Evolutionary conservation across 352 stramenopile genomes (phyloP), one percentile per base, ranked within the genome.

Genomic region (Globisporangium ultimum): DNA sequence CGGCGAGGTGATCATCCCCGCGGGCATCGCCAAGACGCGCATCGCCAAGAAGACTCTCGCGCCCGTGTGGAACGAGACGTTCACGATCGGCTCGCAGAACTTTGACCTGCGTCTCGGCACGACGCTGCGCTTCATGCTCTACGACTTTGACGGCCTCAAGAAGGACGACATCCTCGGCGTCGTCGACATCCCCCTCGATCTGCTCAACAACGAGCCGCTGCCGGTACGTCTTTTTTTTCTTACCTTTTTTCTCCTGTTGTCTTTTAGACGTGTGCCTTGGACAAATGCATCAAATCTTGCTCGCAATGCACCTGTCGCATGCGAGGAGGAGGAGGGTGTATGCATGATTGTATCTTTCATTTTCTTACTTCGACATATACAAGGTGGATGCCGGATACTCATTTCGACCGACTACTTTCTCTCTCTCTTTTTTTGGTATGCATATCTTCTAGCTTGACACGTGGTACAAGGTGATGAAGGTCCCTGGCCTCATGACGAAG

Each of bases 181-280:
- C 46, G 81, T 87, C 17, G 75, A 88, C 21, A 65, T 91, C 47
- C 81, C 81, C n/a, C 61, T 91, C 34, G 69, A 83, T n/a, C 41
- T 72, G 43, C 57, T 84, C 46, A 63, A 66, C 52, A 66, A 61
- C 42, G 54, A 68, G 15, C 55, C 56, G 22, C 59, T 62, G 28
- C 65, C 71, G 51, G 17, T 42, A 49, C 54, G 22, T 51, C 42
- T 21, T 21, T n/a, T n/a, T n/a, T n/a, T n/a, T n/a, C n/a, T n/a
- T n/a, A n/a, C n/a, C n/a, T n/a, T n/a, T n/a, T n/a, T n/a, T n/a
- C n/a, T n/a, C n/a, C n/a, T n/a, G n/a, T n/a, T n/a, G n/a, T n/a
- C n/a, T n/a, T n/a, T n/a, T n/a, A n/a, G n/a, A n/a, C n/a, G n/a
- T n/a, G n/a, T n/a, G n/a, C n/a, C n/a, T n/a, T 28, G 24, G 5